phyloP scores from a whole-genome alignment of 106 monocot species.

The Dioscorea alata region DNA sequence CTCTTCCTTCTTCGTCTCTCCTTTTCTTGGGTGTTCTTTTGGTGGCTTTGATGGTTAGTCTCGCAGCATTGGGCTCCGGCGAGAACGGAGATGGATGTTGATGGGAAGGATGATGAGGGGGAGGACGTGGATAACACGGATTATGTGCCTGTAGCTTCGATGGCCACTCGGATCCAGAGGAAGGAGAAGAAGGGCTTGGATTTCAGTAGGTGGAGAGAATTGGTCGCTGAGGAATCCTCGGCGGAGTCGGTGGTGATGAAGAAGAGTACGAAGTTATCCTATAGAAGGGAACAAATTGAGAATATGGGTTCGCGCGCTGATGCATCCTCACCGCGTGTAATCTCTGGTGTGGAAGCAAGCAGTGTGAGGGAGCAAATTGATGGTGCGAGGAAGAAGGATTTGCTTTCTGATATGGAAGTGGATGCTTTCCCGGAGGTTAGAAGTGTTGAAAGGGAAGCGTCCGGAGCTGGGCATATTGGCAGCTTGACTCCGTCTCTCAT shows the following conservation, averaged over 20 bases:
- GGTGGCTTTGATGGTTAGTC: background rate
- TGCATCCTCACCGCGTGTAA: too few species aligned
- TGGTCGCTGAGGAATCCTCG: constrained; percentile 7
- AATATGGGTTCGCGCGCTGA: too few species aligned
- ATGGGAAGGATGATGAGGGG: constrained; percentile 28
- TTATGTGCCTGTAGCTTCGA: constrained; percentile 20
- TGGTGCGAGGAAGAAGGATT: too few species aligned
- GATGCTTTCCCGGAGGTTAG: background rate
- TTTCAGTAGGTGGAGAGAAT: constrained; percentile 62
- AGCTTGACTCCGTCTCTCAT: constrained; percentile 4
- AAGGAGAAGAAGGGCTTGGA: constrained; percentile 70
- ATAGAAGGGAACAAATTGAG: too few species aligned
- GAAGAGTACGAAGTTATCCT: background rate
- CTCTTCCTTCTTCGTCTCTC: background rate
- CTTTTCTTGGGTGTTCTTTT: background rate
- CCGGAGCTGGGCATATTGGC: background rate
- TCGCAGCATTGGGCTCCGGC: constrained; percentile 61
- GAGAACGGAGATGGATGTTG: background rate
- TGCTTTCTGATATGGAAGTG: background rate
- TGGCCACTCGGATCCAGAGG: constrained; percentile 39
- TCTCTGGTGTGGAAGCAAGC: too few species aligned
- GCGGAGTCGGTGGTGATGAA: background rate
- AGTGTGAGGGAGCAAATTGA: too few species aligned
- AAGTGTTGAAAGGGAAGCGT: too few species aligned
- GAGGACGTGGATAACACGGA: constrained; percentile 35